Evolutionary conservation across 2,329 filamentous ascomycete genomes (phyloP), one percentile per base, ranked within the genome.

Genomic region (Nakataea oryzae): DNA sequence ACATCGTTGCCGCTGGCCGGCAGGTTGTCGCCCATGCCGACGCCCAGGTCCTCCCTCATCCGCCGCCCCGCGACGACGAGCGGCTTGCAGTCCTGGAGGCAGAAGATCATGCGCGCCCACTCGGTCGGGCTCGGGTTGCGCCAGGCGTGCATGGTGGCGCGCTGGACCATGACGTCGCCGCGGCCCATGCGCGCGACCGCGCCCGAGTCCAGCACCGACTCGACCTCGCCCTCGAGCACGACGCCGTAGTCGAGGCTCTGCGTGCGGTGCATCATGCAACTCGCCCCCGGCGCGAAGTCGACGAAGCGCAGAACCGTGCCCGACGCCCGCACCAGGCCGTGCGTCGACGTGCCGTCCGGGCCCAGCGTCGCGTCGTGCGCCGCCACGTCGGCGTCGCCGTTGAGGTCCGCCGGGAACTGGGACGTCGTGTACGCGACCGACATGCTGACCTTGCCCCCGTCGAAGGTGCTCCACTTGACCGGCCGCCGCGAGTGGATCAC

Each of bases 91-190:
- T 76, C 75, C 67, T 78, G 74, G 57, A 79, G 67, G 13, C 77
- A 74, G 70, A 79, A 70, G 70, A 70, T 64, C 71, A 81, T 75
- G 17, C 80, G 69, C 21, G 77, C 73, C 80, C 79, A 81, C 59
- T 77, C 75, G 17, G 75, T 79, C 58, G 70, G 64, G 64, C 75
- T 79, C 21, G 72, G 69, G 63, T 84, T 84, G 59, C 73, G 69
- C 81, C 81, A 84, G 29, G 76, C 76, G 69, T 85, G 82, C 72
- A 78, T 80, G 3, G 81, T 83, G 1, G 76, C 74, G 8, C 76
- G 77, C 63, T 78, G 74, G 70, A 75, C 74, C 5, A 70, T 77
- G 69, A 77, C 73, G 13, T 68, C 66, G 50, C 66, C 66, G 21
- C 64, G 59, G 17, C 57, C 28, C 65, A 68, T 58, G 9, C 61